Percentiles rank a stretch among this genome's conserved stretches.
These are phyloP conservation scores for Paraphoma chrysanthemicola DNA, from an alignment of 2,329 filamentous ascomycete species.

Conservation along the genomic window DNA sequence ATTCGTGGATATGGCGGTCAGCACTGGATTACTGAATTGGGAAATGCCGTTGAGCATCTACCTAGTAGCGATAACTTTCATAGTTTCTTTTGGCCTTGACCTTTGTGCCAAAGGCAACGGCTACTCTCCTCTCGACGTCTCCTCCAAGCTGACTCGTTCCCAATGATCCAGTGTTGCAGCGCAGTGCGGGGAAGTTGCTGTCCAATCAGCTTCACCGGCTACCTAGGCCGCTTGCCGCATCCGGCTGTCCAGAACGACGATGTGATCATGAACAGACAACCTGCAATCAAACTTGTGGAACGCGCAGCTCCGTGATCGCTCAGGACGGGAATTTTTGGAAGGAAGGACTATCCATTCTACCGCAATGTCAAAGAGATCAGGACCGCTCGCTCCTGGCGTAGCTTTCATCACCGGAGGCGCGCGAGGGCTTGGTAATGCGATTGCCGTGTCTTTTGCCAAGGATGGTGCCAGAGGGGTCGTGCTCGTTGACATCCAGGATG, in stretches of 20 bases:
- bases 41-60: too few relatives aligned
- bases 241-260: background rate
- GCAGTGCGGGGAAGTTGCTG: background rate
- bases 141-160: background rate
- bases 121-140: too few relatives aligned
- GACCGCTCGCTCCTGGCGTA: conserved; percentile 20
- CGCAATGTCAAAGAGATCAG: conserved; percentile 11
- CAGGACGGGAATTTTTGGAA: too few relatives aligned
- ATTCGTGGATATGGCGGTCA: background rate
- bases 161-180: background rate
- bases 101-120: too few relatives aligned
- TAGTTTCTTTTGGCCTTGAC: too few relatives aligned
- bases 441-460: conserved; percentile 25
- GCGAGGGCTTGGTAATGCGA: conserved; percentile 21
- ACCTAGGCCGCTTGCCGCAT: background rate
- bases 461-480: conserved; percentile 21
- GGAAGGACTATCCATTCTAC: background rate
- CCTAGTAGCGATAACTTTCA: too few relatives aligned
- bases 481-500: conserved; percentile 22
- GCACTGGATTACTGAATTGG: background rate
- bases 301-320: too few relatives aligned
- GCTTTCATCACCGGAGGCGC: conserved; percentile 27
- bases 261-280: too few relatives aligned
- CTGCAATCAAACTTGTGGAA: too few relatives aligned
- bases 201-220: background rate